These are phyloP conservation scores for Prunus kanzakura DNA, from an alignment of 306 rosid species.

Conservation along the genomic window DNA sequence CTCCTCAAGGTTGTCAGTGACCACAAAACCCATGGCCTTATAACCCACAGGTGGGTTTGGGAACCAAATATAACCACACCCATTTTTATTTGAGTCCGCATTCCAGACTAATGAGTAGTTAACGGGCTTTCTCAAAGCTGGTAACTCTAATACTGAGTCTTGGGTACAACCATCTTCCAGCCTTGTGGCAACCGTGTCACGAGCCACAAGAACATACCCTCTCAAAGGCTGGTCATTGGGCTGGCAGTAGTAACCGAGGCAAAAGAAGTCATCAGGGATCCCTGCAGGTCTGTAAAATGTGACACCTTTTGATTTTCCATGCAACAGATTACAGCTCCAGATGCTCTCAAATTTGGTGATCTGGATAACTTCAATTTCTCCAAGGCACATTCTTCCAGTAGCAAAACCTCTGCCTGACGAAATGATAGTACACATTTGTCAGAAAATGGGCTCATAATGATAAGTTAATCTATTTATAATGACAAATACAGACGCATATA, in stretches of 20 bases:
- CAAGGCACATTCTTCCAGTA: slow-evolving; percentile 66
- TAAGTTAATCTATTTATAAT: not conserved
- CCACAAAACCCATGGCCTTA: slow-evolving; percentile 70
- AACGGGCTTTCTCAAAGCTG: slow-evolving; percentile 58
- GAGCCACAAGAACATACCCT: slow-evolving; percentile 72
- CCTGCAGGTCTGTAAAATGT: slow-evolving; percentile 70
- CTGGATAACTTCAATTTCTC: slow-evolving; percentile 60
- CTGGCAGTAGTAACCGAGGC: slow-evolving; percentile 87
- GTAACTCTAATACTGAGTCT: slow-evolving; percentile 25
- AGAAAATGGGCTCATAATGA: slow-evolving; percentile 15
- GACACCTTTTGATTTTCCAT: slow-evolving; percentile 46
- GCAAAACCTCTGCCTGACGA: slow-evolving; percentile 72
- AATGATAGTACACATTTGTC: slow-evolving; percentile 15
- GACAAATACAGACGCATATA: too few species aligned
- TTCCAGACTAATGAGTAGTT: slow-evolving; percentile 69
- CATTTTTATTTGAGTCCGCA: slow-evolving; percentile 44
- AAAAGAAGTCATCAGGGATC: slow-evolving; percentile 69
- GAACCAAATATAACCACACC: slow-evolving; percentile 73
- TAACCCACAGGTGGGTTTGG: slow-evolving; percentile 87
- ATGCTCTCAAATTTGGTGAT: slow-evolving; percentile 55
- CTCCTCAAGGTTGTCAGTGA: slow-evolving; percentile 51
- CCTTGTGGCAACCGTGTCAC: slow-evolving; percentile 32
- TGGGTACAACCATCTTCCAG: slow-evolving; percentile 15
- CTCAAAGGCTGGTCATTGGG: slow-evolving; percentile 53
- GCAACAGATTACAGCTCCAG: slow-evolving; percentile 49